Conservation (phyloP, 2,329 filamentous ascomycete genomes). For the Alternaria sp. region DNA sequence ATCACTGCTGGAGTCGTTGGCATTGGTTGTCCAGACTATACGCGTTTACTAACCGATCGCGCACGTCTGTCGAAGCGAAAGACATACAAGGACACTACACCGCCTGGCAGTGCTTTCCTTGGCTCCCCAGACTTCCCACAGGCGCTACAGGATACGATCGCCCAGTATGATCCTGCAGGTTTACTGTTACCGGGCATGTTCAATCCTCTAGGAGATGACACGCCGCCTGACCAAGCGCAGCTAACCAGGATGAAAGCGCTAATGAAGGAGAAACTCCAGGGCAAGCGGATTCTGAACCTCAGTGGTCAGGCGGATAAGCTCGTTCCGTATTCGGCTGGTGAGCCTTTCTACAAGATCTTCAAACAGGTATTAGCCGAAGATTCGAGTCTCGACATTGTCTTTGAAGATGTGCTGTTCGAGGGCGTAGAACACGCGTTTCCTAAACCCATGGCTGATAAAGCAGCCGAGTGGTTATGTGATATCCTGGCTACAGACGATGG, state of each 20-base stretch:
- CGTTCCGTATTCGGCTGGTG: constrained; percentile 71
- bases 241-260: constrained; percentile 36
- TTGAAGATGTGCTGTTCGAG: constrained; percentile 73
- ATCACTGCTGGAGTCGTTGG: constrained; percentile 80
- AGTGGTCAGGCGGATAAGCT: constrained; percentile 74
- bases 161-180: constrained; percentile 76
- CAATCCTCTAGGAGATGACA: constrained; percentile 32
- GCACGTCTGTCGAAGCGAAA: constrained; percentile 73
- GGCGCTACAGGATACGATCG: constrained; percentile 69
- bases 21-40: constrained; percentile 90
- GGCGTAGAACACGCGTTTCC: constrained; percentile 76
- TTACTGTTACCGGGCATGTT: constrained; percentile 65
- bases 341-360: constrained; percentile 69
- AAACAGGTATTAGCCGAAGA: constrained; percentile 65
- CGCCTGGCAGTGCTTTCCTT: constrained; percentile 70
- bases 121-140: constrained; percentile 80
- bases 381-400: constrained; percentile 56
- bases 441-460: constrained; percentile 70
- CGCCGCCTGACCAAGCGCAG: constrained; percentile 47
- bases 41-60: constrained; percentile 79
- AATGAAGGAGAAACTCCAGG: constrained; percentile 58
- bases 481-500: constrained; percentile 37
- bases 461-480: constrained; percentile 68
- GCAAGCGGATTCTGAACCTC: constrained; percentile 48
- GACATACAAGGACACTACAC: constrained; percentile 65